Conservation (phyloP, 306 rosid species). For the Argentina anserina region DNA sequence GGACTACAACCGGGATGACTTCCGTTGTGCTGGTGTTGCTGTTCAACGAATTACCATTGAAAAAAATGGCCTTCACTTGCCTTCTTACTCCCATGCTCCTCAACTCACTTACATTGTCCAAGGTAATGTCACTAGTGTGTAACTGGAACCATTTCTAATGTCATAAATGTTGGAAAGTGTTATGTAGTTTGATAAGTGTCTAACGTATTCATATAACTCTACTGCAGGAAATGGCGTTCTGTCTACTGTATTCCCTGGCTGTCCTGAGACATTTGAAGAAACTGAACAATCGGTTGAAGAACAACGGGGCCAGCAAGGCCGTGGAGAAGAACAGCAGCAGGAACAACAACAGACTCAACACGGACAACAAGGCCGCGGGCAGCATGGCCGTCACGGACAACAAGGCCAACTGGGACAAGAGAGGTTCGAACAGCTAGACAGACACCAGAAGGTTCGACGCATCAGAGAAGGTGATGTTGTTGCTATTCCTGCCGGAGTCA, state of each 20-base stretch:
- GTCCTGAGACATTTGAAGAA: constrained; percentile 45
- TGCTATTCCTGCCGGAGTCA: constrained; percentile 39
- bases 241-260: constrained; percentile 27
- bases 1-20: constrained; percentile 39
- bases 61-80: constrained; percentile 45
- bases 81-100: constrained; percentile 42
- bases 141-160: not conserved
- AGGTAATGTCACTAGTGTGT: constrained; percentile 23
- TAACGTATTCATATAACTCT: not conserved
- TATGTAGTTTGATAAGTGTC: not conserved
- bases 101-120: constrained; percentile 31
- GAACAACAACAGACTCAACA: not conserved
- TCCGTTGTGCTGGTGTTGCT: constrained; percentile 43
- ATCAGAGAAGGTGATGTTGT: constrained; percentile 34
- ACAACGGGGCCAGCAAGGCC: not conserved
- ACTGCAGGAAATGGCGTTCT: not conserved
- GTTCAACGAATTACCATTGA: constrained; percentile 28
- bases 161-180: not conserved
- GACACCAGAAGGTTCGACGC: constrained; percentile 37
- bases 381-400: not conserved
- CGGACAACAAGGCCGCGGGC: constrained; percentile 10
- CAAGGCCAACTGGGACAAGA: not conserved
- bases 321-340: not conserved
- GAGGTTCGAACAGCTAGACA: constrained; percentile 16
- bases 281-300: constrained; percentile 10